Conservation (phyloP, 2,329 filamentous ascomycete genomes). For the Scedosporium boydii region DNA sequence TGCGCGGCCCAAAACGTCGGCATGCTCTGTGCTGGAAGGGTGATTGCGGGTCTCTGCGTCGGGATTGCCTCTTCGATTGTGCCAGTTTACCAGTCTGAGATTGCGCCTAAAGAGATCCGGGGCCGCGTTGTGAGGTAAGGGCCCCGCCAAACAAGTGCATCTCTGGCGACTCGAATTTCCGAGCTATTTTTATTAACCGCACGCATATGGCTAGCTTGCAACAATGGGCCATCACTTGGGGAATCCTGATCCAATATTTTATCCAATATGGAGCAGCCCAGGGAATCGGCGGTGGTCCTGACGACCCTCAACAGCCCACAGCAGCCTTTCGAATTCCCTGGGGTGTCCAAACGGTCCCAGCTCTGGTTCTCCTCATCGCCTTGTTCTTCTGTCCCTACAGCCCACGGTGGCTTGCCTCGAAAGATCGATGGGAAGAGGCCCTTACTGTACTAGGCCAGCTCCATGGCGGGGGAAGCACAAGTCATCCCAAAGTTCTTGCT, state of each 20-base stretch:
- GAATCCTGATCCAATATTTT: constrained; percentile 57
- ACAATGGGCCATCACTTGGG: constrained; percentile 64
- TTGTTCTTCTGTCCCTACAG: constrained; percentile 54
- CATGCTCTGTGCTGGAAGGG: constrained; percentile 63
- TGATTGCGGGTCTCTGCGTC: constrained; percentile 63
- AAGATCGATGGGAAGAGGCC: constrained; percentile 59
- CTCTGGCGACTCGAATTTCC: not conserved
- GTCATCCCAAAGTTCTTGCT: constrained; percentile 50
- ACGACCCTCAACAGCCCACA: constrained; percentile 38
- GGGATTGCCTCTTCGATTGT: constrained; percentile 66
- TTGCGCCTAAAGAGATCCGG: constrained; percentile 47
- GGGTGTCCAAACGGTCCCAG: constrained; percentile 50
- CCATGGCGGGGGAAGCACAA: constrained; percentile 46
- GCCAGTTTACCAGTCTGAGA: constrained; percentile 60
- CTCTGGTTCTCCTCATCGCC: constrained; percentile 40
- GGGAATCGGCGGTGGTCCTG: constrained; percentile 36
- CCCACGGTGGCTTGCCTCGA: constrained; percentile 61
- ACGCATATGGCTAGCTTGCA: constrained; percentile 31
- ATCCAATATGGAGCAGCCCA: constrained; percentile 55
- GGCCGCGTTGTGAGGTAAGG: constrained; percentile 43
- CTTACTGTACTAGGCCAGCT: constrained; percentile 46
- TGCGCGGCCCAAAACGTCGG: constrained; percentile 54
- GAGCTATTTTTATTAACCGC: not conserved
- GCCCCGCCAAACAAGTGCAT: no score
- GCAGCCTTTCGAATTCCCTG: constrained; percentile 52